Conservation (phyloP, 495 filamentous ascomycete species). For the Penicillium pancosmium region DNA sequence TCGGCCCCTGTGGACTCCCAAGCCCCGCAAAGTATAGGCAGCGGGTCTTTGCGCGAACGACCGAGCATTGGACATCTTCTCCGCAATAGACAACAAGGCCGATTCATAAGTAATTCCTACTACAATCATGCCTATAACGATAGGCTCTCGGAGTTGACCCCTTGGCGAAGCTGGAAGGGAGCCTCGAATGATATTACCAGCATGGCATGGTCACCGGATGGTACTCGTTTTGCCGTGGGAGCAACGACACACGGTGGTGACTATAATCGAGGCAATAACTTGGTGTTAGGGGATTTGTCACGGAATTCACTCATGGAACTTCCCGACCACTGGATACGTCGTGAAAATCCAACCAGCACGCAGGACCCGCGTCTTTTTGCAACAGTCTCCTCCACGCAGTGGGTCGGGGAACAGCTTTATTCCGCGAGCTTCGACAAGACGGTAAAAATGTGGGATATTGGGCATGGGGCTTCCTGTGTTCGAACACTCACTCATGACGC, state of each 20-base stretch:
- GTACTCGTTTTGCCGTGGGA: constrained; percentile 56
- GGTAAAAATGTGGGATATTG: constrained; percentile 73
- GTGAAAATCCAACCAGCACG: constrained; percentile 62
- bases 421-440: constrained; percentile 81
- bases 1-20: background rate
- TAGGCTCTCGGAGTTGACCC: constrained; percentile 31
- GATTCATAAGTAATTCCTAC: background rate
- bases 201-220: constrained; percentile 55
- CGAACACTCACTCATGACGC: constrained; percentile 65
- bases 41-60: background rate
- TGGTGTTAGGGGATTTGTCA: constrained; percentile 67
- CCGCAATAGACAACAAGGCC: constrained; percentile 30
- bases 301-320: constrained; percentile 61
- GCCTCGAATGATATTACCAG: constrained; percentile 54
- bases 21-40: background rate
- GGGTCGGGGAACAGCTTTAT: constrained; percentile 66
- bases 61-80: constrained; percentile 21
- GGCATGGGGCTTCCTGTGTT: constrained; percentile 33
- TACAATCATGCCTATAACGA: constrained; percentile 20
- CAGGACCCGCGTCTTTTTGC: constrained; percentile 70
- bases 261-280: constrained; percentile 81
- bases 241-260: constrained; percentile 74
- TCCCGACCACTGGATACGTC: constrained; percentile 66
- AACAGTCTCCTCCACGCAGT: constrained; percentile 74
- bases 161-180: constrained; percentile 51